Conservation (phyloP, 805 yeast genomes). For the Helenozyma baotianmanensis region DNA sequence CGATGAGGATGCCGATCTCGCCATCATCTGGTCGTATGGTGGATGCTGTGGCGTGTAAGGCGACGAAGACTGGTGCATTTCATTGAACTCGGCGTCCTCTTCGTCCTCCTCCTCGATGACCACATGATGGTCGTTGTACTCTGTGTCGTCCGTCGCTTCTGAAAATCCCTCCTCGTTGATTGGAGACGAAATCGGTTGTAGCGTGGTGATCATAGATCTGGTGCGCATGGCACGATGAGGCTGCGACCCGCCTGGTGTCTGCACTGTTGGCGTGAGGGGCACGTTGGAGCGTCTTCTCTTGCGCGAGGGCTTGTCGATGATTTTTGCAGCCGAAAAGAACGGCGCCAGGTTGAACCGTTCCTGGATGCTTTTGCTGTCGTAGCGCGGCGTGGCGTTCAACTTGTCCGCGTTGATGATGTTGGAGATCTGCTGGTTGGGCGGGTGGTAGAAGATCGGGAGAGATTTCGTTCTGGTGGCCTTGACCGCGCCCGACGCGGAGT, state of each 20-base stretch:
- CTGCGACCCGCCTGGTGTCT: constrained; percentile 9
- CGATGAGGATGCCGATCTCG: constrained; percentile 1
- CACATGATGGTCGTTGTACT: constrained; percentile 23
- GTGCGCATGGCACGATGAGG: constrained; percentile 41
- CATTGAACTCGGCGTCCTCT: constrained; percentile 25
- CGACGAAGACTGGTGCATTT: constrained; percentile 27
- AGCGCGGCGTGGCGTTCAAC: constrained; percentile 31
- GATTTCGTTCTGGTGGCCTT: constrained; percentile 44
- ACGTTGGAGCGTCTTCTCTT: constrained; percentile 19
- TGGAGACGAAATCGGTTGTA: constrained; percentile 35
- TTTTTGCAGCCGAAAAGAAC: constrained; percentile 33
- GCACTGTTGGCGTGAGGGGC: constrained; percentile 14
- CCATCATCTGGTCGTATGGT: constrained; percentile 28
- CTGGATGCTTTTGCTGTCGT: constrained; percentile 38
- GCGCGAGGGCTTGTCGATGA: constrained; percentile 33
- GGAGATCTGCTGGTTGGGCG: constrained; percentile 35
- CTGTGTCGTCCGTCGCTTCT: constrained; percentile 37
- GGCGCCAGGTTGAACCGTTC: constrained; percentile 45
- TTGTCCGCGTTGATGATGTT: constrained; percentile 41
- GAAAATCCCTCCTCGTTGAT: constrained; percentile 36
- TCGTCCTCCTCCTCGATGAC: constrained; percentile 22
- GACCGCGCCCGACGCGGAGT: constrained; percentile 19
- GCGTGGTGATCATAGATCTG: constrained; percentile 35
- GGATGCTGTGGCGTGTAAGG: constrained; percentile 41
- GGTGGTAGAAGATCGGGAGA: constrained; percentile 36